Base-by-base conservation (phyloP, 1,284 basidiomycete genomes). In the Ustilago curta region DNA sequence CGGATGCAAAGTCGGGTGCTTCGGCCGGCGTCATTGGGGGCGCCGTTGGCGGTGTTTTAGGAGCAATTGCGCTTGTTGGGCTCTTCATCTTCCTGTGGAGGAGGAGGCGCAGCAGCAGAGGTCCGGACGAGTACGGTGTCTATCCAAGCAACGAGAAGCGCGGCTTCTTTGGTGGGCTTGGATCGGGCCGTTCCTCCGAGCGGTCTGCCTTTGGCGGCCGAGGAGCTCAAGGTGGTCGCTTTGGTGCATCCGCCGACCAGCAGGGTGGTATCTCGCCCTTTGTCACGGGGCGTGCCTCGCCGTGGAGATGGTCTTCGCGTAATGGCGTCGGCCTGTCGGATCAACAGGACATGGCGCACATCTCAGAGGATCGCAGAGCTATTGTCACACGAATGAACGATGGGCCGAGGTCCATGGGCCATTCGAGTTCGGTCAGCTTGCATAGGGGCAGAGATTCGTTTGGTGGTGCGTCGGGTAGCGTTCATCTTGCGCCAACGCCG, bases 241-340 rank as follows among this genome's bases (percentile, higher is more conserved):
- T 62, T n/a, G 67, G 70, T 3, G 70, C 70, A 1, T 63, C 59
- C 1, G 60, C 59, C 7, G 64, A 67, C 21, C 59, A 59, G 44
- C 70, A 62, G 31, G 70, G 70, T 14, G 70, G 60, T 27, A 73
- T 73, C 32, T 73, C 70, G 19, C 70, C 70, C 2, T 73, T 73
- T 45, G 60, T 63, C 8, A 55, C 60, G 7, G 70, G 70, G 2
- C 55, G 70, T 3, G 54, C 57, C 3, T 63, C 64, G 23, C 64
- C 60, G 6, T 67, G 64, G 60, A 42, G 65, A 21, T 61, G 65
- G 54, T 60, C 60, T 9, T 55, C 60, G 6, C 55, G 63, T 9
- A n/a, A n/a, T 11, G 35, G 57, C 12, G 50, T 48, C 5, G 43
- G 58, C 18, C 48, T 59, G 8, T 35, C 56, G n/a, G 56, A 70